Evolutionary conservation across 176 grass and related monocot genomes (phyloP).

Genomic region (Lolium multiflorum): DNA sequence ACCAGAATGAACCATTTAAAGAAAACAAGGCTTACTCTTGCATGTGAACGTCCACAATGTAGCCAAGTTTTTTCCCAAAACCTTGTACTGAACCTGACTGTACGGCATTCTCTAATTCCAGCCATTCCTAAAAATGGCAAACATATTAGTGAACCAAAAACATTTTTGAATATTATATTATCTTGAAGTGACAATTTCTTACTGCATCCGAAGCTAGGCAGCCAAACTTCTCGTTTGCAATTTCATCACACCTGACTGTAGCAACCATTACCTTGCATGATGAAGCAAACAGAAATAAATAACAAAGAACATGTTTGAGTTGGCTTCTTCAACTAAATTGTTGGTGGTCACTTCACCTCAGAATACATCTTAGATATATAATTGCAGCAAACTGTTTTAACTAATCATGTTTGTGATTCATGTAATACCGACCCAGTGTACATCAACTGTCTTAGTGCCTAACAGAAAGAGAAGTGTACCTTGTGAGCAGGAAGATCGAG

Average conservation of each 20-base stretch:
- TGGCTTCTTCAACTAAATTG: slow-evolving; percentile 20
- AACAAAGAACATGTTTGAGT: slow-evolving; percentile 2
- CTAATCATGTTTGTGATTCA: slow-evolving; percentile 8
- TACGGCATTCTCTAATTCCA: slow-evolving; percentile 72
- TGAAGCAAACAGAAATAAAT: slow-evolving; percentile 41
- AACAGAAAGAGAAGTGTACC: slow-evolving; percentile 50
- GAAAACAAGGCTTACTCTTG: slow-evolving; percentile 70
- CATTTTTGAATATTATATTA: slow-evolving; percentile 10
- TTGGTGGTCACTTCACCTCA: slow-evolving; percentile 15
- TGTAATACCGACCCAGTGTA: slow-evolving; percentile 18
- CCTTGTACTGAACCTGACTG: slow-evolving; percentile 70
- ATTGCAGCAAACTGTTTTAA: slow-evolving; percentile 11
- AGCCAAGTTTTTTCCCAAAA: slow-evolving; percentile 86
- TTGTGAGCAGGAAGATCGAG: slow-evolving; percentile 99
- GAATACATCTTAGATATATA: not conserved
- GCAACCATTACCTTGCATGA: slow-evolving; percentile 95
- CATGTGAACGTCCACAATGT: slow-evolving; percentile 77
- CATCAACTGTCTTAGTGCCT: not conserved
- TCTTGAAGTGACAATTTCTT: slow-evolving; percentile 40
- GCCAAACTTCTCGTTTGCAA: slow-evolving; percentile 88
- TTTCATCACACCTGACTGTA: slow-evolving; percentile 98
- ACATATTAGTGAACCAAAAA: slow-evolving; percentile 33
- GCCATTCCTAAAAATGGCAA: slow-evolving; percentile 66
- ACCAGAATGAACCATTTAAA: slow-evolving; percentile 12
- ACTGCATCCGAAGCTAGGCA: slow-evolving; percentile 77